phyloP scores from a whole-genome alignment of 2,329 filamentous ascomycete species.

The Dothideomycetes sp. region DNA sequence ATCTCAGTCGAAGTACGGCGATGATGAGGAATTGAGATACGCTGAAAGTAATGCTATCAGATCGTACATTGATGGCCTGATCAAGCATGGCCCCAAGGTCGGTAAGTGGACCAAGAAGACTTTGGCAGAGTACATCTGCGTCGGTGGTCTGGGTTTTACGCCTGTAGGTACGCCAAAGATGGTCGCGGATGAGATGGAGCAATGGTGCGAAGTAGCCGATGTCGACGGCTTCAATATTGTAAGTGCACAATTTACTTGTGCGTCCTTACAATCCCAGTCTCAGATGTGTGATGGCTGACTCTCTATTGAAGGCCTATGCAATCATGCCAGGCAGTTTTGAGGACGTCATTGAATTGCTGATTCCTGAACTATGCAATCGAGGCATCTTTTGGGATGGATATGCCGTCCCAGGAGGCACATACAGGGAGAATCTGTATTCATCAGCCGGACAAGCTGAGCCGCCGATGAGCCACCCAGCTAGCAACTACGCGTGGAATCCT shows the following conservation, averaged over 20 bases:
- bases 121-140: constrained; percentile 54
- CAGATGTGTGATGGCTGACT: background rate
- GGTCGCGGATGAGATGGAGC: constrained; percentile 57
- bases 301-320: constrained; percentile 39
- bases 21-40: constrained; percentile 52
- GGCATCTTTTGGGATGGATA: constrained; percentile 18
- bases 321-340: constrained; percentile 58
- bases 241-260: no score
- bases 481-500: no score
- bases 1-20: constrained; percentile 44
- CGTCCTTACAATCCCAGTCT: background rate
- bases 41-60: constrained; percentile 52
- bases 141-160: constrained; percentile 56
- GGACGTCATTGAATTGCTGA: constrained; percentile 47
- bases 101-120: constrained; percentile 62
- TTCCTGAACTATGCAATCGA: constrained; percentile 25
- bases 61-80: constrained; percentile 44
- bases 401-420: constrained; percentile 2
- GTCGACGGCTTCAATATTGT: constrained; percentile 68
- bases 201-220: constrained; percentile 57
- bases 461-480: no score
- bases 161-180: constrained; percentile 53
- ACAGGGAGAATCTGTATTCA: constrained; percentile 20
- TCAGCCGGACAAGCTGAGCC: no score
- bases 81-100: constrained; percentile 42